A percentile compares a stretch with the other conserved stretches of the same genome.
phyloP scores from a whole-genome alignment of 306 rosid species.

The Pachyrhizus erosus region DNA sequence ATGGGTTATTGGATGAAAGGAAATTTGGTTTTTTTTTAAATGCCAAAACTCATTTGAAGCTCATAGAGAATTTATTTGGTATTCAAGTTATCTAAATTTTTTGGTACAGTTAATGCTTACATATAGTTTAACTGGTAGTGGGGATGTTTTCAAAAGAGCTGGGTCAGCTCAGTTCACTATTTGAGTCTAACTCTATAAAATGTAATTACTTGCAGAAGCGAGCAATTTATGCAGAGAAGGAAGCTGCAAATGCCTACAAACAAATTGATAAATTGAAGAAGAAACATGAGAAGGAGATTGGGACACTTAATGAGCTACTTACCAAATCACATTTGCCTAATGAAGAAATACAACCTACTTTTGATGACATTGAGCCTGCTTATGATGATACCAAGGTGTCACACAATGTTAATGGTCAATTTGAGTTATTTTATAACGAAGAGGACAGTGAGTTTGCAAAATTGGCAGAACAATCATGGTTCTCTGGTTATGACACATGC shows the following conservation, averaged over 20 bases:
- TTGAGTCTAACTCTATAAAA: constrained; percentile 18
- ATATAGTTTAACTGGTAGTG: background rate
- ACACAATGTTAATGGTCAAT: constrained; percentile 51
- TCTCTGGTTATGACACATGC: constrained; percentile 81
- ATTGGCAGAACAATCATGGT: constrained; percentile 78
- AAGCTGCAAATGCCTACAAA: constrained; percentile 66
- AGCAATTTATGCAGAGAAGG: constrained; percentile 74
- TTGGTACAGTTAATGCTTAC: background rate
- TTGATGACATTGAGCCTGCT: constrained; percentile 47
- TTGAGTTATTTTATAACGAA: constrained; percentile 58
- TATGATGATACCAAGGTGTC: constrained; percentile 47
- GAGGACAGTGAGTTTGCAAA: constrained; percentile 71
- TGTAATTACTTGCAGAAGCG: constrained; percentile 64
- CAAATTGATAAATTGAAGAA: constrained; percentile 74
- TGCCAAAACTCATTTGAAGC: background rate
- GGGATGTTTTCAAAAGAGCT: background rate
- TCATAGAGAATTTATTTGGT: background rate
- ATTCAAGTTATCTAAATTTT: background rate
- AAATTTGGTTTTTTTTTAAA: background rate
- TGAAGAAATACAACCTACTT: constrained; percentile 49
- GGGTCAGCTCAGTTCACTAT: constrained; percentile 10
- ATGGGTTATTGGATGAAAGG: background rate
- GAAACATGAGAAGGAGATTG: constrained; percentile 64
- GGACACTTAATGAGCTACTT: constrained; percentile 57
- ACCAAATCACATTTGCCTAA: constrained; percentile 59